These are phyloP conservation scores for Eucalyptus regnans DNA, from an alignment of 345 rosid species.

Conservation along the genomic window DNA sequence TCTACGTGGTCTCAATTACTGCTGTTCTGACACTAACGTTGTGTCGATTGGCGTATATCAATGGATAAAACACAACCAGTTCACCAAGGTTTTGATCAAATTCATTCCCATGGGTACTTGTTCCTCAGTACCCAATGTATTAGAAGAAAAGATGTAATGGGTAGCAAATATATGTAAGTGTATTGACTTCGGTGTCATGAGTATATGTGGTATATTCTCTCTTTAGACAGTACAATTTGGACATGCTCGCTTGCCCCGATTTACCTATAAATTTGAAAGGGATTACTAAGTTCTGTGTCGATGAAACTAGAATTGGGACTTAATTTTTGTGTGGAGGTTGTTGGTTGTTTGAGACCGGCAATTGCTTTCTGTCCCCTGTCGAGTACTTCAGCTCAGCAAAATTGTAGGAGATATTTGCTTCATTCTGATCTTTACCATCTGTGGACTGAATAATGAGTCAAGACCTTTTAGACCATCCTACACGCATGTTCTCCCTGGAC, in stretches of 20 bases:
- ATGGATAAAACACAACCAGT: neutral
- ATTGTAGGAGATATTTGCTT: neutral
- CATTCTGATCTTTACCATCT: neutral
- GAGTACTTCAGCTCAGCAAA: neutral
- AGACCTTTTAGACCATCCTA: neutral
- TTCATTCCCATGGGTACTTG: neutral
- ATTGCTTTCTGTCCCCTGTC: neutral
- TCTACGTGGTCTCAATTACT: neutral
- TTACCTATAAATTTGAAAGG: neutral
- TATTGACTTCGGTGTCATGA: neutral
- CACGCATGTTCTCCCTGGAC: neutral
- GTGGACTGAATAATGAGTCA: neutral
- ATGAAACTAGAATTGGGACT: neutral
- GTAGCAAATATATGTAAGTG: neutral
- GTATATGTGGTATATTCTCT: neutral
- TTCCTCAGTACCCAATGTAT: neutral
- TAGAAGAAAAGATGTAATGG: neutral
- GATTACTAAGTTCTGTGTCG: neutral
- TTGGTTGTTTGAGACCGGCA: neutral
- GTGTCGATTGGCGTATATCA: neutral
- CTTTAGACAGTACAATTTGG: neutral
- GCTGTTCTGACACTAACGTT: neutral
- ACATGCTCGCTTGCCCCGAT: neutral
- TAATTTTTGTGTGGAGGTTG: neutral
- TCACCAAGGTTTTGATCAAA: neutral